Evolutionary conservation across 2,329 filamentous ascomycete species (phyloP), one percentile per base, ranked within the genome.

Genomic region (Stenocarpella maydis): DNA sequence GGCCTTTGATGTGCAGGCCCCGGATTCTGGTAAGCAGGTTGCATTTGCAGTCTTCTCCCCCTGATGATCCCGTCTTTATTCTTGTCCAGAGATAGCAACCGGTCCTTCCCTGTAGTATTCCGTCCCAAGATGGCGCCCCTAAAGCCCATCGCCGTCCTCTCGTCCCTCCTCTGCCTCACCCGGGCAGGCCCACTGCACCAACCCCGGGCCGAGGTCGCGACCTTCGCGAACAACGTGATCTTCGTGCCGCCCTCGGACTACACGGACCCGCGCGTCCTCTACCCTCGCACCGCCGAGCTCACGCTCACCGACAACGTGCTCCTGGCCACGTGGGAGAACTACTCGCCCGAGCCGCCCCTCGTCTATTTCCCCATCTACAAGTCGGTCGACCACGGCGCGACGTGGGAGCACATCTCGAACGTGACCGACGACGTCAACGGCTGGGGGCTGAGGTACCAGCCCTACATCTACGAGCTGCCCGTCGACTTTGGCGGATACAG

Each of bases 381-480:
- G 71, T 87, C 84, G 47, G 79, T 75, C n/a, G 86, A 90, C 74
- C 79, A 82, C 43, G 88, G 88, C 15, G 75, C 81, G 65, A 88
- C 85, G 1, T 93, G 91, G 91, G 82, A 82, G 19, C 85, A 91
- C 75, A 81, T 91, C 61, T 88, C 89, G 5, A 83, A 84, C 19
- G 87, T 93, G 12, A 81, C 87, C 17, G 91, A 93, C 75, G 83
- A 86, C 60, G 87, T 85, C 39, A 90, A 91, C 72, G 85, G 85
- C 50, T 89, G 87, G 80, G 91, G 91, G 19, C 77, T 92, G 68
- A 86, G 90, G 37, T 92, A 92, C 74, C 91, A 93, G 74, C 91
- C 91, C 0, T 87, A 88, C 77, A 81, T 93, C 17, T 92, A 91
- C 74, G 84, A 88, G 72, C 84, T 93, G 3, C 86, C 88, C 0